Evolutionary conservation across 495 filamentous ascomycete species (phyloP).

Genomic region (Penicillium ochrochloron): DNA sequence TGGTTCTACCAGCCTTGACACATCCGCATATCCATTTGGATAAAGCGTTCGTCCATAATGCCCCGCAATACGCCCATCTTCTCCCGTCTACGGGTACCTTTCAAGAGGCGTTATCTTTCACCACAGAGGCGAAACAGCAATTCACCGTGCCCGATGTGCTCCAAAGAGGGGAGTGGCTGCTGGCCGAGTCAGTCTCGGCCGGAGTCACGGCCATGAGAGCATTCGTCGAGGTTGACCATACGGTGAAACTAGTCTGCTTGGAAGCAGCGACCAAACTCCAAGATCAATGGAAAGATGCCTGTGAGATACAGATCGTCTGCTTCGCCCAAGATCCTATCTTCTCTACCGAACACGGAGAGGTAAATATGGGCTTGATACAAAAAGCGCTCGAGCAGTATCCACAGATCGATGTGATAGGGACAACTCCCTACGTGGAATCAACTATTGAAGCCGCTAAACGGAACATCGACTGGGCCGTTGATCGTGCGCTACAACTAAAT

Average conservation of each 20-base stretch:
- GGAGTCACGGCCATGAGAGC: slow-evolving; percentile 75
- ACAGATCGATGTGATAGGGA: slow-evolving; percentile 64
- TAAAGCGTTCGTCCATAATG: slow-evolving; percentile 69
- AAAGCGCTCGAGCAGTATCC: slow-evolving; percentile 43
- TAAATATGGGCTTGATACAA: slow-evolving; percentile 53
- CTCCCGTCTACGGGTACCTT: slow-evolving; percentile 65
- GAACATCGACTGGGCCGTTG: slow-evolving; percentile 69
- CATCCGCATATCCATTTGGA: slow-evolving; percentile 81
- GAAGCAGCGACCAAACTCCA: slow-evolving; percentile 63
- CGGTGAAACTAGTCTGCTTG: slow-evolving; percentile 61
- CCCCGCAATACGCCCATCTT: slow-evolving; percentile 62
- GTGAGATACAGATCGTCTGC: slow-evolving; percentile 70
- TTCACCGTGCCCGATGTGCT: slow-evolving; percentile 66
- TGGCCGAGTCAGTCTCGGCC: slow-evolving; percentile 66
- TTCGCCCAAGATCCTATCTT: slow-evolving; percentile 77
- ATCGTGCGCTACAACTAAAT: slow-evolving; percentile 45
- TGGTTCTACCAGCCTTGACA: slow-evolving; percentile 60
- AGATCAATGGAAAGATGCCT: slow-evolving; percentile 54
- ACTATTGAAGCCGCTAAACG: slow-evolving; percentile 48
- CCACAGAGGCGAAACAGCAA: slow-evolving; percentile 61
- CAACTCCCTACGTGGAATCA: slow-evolving; percentile 73
- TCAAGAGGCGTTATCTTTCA: slow-evolving; percentile 66
- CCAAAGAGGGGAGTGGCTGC: slow-evolving; percentile 64
- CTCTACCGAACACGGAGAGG: slow-evolving; percentile 53
- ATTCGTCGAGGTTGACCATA: slow-evolving; percentile 74